Percentiles rank a stretch among this genome's conserved stretches.
phyloP scores from a whole-genome alignment of 176 grass and related monocot species.

The Oryza coarctata region DNA sequence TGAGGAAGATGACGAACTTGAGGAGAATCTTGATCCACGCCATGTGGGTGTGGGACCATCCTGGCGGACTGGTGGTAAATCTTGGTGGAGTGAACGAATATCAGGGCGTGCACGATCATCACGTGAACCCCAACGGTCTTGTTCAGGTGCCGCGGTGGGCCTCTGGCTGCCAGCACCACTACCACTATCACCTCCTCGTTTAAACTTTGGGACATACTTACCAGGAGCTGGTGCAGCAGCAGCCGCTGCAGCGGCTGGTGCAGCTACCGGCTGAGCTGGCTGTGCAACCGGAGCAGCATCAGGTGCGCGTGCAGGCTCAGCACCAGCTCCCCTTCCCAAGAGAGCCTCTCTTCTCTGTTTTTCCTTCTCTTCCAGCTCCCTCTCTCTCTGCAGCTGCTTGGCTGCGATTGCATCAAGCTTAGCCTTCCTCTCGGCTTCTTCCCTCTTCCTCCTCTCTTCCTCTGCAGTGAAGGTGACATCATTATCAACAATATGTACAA shows the following conservation, averaged over 20 bases:
- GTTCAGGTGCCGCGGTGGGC: conserved; percentile 21
- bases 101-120: conserved; percentile 56
- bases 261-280: conserved; percentile 34
- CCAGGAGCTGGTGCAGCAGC: conserved; percentile 35
- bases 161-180: conserved; percentile 35
- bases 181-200: conserved; percentile 7
- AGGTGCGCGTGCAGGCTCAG: conserved; percentile 28
- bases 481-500: conserved; percentile 17
- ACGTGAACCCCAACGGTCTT: conserved; percentile 57
- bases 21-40: conserved; percentile 24
- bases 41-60: neutral
- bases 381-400: conserved; percentile 70
- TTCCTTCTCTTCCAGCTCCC: conserved; percentile 77
- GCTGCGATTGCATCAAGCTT: conserved; percentile 88
- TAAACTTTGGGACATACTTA: conserved; percentile 67
- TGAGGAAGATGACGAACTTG: conserved; percentile 12
- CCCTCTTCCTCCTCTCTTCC: conserved; percentile 82
- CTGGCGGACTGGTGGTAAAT: conserved; percentile 3
- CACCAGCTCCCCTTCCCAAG: conserved; percentile 30
- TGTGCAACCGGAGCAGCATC: conserved; percentile 22
- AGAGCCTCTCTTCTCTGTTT: conserved; percentile 50
- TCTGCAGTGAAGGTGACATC: conserved; percentile 47
- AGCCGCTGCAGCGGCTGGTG: conserved; percentile 25
- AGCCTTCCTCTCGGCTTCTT: conserved; percentile 72
- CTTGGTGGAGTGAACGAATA: conserved; percentile 29